Conservation (phyloP, 208 protist species). For the Leishmania gerbilli region DNA sequence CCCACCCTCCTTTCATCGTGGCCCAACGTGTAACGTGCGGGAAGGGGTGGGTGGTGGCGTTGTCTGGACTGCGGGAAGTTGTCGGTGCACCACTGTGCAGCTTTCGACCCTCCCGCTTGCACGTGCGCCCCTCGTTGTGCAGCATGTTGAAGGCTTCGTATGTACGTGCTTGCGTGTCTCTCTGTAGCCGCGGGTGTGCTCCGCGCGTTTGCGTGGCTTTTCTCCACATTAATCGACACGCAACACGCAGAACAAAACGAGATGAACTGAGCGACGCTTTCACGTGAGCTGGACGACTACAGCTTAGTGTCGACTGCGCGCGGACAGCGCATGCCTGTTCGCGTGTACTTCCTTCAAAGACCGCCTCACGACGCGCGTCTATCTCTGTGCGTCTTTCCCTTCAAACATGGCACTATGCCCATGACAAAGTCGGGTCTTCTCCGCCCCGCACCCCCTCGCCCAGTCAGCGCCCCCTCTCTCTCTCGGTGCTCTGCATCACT, state of each 20-base stretch:
- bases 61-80: not conserved
- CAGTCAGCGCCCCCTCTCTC: not conserved
- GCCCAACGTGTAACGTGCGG: not conserved
- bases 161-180: not conserved
- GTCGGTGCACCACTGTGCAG: not conserved
- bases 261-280: not conserved
- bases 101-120: not conserved
- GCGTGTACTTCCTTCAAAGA: not conserved
- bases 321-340: not conserved
- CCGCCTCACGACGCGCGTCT: not conserved
- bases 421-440: not conserved
- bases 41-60: not conserved
- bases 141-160: not conserved
- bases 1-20: not conserved
- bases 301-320: not conserved
- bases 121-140: not conserved
- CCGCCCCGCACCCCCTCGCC: not conserved
- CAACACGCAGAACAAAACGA: not conserved
- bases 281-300: not conserved
- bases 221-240: slow-evolving; percentile 2
- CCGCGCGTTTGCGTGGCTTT: not conserved
- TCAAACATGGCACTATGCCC: not conserved
- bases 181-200: not conserved
- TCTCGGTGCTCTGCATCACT: not conserved
- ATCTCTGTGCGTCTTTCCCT: not conserved